Percentiles rank a stretch among this genome's conserved stretches.
Evolutionary conservation across 139 green algal species (phyloP).

Genomic region (Dunaliella sp.): DNA sequence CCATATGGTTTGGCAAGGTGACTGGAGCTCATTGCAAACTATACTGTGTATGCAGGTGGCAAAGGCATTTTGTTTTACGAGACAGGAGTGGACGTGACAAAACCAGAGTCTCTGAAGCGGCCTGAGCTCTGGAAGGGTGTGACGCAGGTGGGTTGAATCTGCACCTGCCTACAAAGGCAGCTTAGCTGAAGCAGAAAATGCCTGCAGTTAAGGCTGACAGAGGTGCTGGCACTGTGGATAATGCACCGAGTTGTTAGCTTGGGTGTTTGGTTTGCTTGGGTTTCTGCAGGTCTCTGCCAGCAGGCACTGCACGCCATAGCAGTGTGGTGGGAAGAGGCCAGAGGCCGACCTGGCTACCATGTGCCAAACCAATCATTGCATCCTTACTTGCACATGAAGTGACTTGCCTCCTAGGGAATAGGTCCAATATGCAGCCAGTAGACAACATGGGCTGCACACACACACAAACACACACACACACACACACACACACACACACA

Average conservation of each 20-base stretch:
- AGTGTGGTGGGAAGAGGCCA: not conserved
- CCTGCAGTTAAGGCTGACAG: not conserved
- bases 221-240: not conserved
- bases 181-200: not conserved
- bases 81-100: slow-evolving; percentile 67
- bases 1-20: no score
- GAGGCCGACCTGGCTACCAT: no score
- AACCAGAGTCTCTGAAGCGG: slow-evolving; percentile 50
- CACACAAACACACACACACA: no score
- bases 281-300: not conserved
- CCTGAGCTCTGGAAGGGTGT: slow-evolving; percentile 71
- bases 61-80: slow-evolving; percentile 66
- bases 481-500: no score
- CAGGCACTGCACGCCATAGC: not conserved
- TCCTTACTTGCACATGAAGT: no score
- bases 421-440: no score
- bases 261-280: no score
- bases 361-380: no score
- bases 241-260: not conserved
- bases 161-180: not conserved
- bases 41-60: slow-evolving; percentile 1
- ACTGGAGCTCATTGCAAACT: no score
- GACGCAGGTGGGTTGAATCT: slow-evolving; percentile 50
- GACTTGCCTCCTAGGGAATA: no score
- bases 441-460: no score